Base-by-base conservation (phyloP, 805 yeast genomes). In the Middelhovenomyces tepae region DNA sequence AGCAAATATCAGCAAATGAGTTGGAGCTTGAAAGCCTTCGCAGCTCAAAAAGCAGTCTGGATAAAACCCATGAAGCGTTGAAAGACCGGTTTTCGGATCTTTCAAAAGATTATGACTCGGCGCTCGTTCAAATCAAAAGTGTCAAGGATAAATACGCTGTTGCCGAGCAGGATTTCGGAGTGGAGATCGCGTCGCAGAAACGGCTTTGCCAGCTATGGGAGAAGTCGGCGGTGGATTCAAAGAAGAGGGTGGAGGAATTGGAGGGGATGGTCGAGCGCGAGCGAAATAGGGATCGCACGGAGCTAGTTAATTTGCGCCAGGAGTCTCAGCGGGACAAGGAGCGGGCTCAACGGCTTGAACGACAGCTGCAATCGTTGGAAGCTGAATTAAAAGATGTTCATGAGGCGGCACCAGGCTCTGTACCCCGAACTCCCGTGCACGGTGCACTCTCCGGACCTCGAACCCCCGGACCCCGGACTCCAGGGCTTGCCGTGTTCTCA, bases 141-240 rank as follows among this genome's bases (percentile, higher is more conserved):
- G 50, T 77, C 17, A 65, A 64, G 16, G 73, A 67, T 42, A 59
- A 65, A 17, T 42, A 59, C 8, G 52, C 64, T 1, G 37, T 51
- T 1, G 64, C 64, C 23, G 67, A 73, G 42, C 71, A 66, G 22
- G 70, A 66, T 22, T 74, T 73, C 46, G 43, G 67, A 13, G 66
- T 67, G 20, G 86, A 78, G 47, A 67, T 76, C 56, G 52, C 71
- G 2, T 56, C 72, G 28, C 83, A 78, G 51, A 77, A 77, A 31
- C 73, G 80, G 31, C 54, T 77, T 23, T 60, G 73, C 4, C 73
- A 69, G 27, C 57, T 81, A 11, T 61, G 78, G 35, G 74, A 76
- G 32, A 68, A 64, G 31, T 56, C 74, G 0, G 65, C 72, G 5
- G 61, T 62, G 3, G 78, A 76, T 33, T 63, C 75, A 14, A 59